Evolutionary conservation across 2,329 filamentous ascomycete species (phyloP), one percentile per base, ranked within the genome.

Genomic region (Pestalotiopsis sp.): DNA sequence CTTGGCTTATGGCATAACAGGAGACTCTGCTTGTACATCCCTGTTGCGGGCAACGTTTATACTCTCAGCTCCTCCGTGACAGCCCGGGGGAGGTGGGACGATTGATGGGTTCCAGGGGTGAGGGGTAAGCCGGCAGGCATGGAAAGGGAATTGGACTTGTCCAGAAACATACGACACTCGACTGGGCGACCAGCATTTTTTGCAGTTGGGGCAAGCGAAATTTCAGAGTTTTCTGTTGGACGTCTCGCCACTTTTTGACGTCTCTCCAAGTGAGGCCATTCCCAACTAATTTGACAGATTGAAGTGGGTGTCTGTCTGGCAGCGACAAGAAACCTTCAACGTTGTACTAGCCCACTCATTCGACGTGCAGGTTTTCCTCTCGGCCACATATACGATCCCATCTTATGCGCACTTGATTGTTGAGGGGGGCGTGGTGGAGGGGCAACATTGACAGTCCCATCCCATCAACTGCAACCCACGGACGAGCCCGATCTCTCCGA

Each of bases 341-440:
- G 59, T 62, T 31, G 59, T 36, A 62, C 14, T 62, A n/a, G 38
- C 59, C 36, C 59, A 52, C 45, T n/a, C 45, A 52, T 20, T 52
- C n/a, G 45, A 49, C 17, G 45, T 20, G 20, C 14, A 52, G 11
- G 7, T 9, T 36, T 36, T 2, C 58, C 13, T 39, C 13, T 36
- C 27, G 13, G n/a, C 27, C 59, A 38, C 59, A 36, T 62, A 62
- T 27, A 39, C 27, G 59, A 62, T 27, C 27, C 45, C 14, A 17
- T 17, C 45, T 52, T 13, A 39, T 20, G 59, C n/a, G 38, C 36
- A 20, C 14, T 31, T n/a, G 11, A 13, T 39, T 20, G 27, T 62
- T 36, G 27, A 20, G n/a, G 20, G n/a, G 31, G 17, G 13, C 13
- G 6, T 14, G 17, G 23, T n/a, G 45, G 45, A 52, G 45, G 45